Evolutionary conservation across 306 rosid species (phyloP).

Genomic region (Citrullus mucosospermus): DNA sequence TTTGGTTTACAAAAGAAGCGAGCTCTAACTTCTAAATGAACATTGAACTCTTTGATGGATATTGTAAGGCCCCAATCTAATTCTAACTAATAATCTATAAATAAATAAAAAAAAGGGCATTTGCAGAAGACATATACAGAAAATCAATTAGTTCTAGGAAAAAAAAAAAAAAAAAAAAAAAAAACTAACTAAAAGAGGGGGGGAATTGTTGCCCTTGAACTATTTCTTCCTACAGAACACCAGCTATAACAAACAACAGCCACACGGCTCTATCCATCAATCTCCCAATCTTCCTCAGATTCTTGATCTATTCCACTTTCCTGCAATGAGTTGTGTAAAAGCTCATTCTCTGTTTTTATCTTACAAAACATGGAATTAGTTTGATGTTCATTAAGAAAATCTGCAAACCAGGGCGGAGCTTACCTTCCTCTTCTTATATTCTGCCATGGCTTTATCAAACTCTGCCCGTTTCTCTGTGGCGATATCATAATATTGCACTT

Average conservation of each 20-base stretch:
- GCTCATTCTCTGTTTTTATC: not conserved
- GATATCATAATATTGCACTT: constrained; percentile 82
- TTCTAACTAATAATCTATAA: not conserved
- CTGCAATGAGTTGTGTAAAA: not conserved
- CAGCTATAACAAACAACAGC: not conserved
- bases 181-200: not conserved
- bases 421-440: constrained; percentile 63
- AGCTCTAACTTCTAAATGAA: not conserved
- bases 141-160: not conserved
- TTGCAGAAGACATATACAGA: not conserved
- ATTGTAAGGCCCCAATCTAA: not conserved
- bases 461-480: constrained; percentile 87
- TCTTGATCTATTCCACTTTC: constrained; percentile 5
- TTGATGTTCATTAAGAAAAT: not conserved
- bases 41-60: not conserved
- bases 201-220: not conserved
- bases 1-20: not conserved
- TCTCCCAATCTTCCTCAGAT: constrained; percentile 3
- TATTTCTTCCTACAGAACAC: not conserved
- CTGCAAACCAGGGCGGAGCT: not conserved
- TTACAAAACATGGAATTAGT: not conserved
- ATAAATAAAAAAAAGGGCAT: not conserved
- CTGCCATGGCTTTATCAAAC: constrained; percentile 64
- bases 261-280: not conserved
- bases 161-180: too few species aligned